Percentiles rank a stretch among this genome's conserved stretches.
Evolutionary conservation across 2,329 filamentous ascomycete genomes (phyloP).

Genomic region (Bipolaris oryzae): DNA sequence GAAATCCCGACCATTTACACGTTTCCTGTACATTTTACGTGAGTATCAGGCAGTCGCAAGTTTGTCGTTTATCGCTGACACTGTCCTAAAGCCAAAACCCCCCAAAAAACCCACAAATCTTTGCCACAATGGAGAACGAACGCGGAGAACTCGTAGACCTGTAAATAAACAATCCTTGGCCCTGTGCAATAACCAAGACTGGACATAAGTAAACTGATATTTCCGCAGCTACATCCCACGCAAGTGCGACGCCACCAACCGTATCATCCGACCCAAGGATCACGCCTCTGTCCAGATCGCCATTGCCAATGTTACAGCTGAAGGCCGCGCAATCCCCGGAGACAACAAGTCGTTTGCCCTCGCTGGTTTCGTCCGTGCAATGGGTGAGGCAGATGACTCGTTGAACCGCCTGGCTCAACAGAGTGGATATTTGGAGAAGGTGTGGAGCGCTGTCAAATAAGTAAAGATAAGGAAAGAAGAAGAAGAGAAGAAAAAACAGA

Average conservation of each 20-base stretch:
- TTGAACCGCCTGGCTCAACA: background rate
- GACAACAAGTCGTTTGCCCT: background rate
- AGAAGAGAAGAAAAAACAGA: background rate
- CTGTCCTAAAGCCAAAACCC: background rate
- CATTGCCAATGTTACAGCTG: background rate
- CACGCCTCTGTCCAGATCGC: constrained; percentile 1
- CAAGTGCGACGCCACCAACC: constrained; percentile 5
- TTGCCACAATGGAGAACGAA: constrained; percentile 6
- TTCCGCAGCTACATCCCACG: background rate
- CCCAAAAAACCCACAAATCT: background rate
- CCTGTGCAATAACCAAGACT: background rate
- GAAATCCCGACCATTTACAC: background rate
- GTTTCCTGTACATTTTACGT: background rate
- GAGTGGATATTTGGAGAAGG: background rate
- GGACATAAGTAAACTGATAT: background rate
- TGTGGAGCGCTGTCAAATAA: background rate
- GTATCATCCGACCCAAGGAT: constrained; percentile 1
- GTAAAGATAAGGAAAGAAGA: background rate
- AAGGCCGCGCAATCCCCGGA: background rate
- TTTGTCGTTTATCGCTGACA: background rate
- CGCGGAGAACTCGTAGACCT: constrained; percentile 3
- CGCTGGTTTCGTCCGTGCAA: background rate
- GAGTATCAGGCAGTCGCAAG: background rate
- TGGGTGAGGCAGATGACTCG: constrained; percentile 2
- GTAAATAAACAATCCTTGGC: background rate